phyloP scores from a whole-genome alignment of 805 yeast species.

The Hanseniaspora vineae region DNA sequence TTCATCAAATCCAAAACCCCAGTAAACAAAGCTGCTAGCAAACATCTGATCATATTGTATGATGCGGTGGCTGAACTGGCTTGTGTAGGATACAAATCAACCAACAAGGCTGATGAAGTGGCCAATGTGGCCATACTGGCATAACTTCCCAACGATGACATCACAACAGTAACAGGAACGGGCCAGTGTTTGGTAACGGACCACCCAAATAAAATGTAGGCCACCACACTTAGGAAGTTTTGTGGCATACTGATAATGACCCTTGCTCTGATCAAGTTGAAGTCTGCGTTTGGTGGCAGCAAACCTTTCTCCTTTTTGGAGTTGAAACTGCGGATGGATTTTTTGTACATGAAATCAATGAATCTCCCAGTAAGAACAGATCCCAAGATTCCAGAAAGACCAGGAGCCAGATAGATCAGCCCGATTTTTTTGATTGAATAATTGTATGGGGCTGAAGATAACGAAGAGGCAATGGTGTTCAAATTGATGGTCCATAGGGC shows the following conservation, averaged over 20 bases:
- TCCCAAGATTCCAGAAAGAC: conserved; percentile 51
- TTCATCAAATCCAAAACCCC: conserved; percentile 58
- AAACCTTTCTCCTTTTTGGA: conserved; percentile 21
- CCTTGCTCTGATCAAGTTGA: conserved; percentile 45
- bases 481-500: conserved; percentile 59
- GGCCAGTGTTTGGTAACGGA: conserved; percentile 39
- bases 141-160: conserved; percentile 33
- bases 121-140: conserved; percentile 44
- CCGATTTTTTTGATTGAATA: conserved; percentile 50
- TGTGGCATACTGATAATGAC: conserved; percentile 32
- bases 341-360: conserved; percentile 32
- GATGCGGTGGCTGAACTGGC: conserved; percentile 67
- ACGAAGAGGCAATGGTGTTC: conserved; percentile 47
- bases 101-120: conserved; percentile 49
- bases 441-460: conserved; percentile 34
- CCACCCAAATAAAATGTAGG: conserved; percentile 58
- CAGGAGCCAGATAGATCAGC: conserved; percentile 60
- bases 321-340: conserved; percentile 33
- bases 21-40: conserved; percentile 58
- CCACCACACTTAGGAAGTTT: conserved; percentile 26
- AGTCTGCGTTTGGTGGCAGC: conserved; percentile 24
- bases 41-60: conserved; percentile 60
- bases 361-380: conserved; percentile 45
- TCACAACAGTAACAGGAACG: conserved; percentile 42
- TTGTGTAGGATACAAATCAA: conserved; percentile 61